Conservation (phyloP, 2,329 filamentous ascomycete genomes). For the Iodosphaeria phyllophila region DNA sequence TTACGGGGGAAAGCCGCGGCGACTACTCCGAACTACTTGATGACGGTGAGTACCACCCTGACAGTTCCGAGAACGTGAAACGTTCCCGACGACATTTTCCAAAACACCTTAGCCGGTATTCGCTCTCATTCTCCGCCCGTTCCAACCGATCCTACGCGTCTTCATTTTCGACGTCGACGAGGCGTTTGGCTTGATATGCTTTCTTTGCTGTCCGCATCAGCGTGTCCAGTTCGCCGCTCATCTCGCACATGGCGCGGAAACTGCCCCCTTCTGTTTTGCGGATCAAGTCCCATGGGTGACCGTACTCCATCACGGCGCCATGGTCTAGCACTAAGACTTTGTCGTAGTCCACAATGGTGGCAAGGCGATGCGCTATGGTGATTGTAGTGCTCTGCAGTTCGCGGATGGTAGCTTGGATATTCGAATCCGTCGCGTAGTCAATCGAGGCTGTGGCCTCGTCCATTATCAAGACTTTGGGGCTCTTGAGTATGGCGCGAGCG, state of each 20-base stretch:
- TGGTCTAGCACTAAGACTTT: conserved; percentile 91
- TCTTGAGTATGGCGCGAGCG: conserved; percentile 79
- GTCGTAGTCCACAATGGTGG: conserved; percentile 96
- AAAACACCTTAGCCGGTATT: no score
- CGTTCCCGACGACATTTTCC: no score
- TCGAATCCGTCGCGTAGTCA: conserved; percentile 86
- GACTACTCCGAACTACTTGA: no score
- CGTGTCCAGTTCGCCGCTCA: conserved; percentile 35
- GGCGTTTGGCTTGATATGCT: conserved; percentile 20
- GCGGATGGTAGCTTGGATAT: conserved; percentile 94
- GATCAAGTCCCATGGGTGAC: conserved; percentile 72
- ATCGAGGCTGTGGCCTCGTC: conserved; percentile 97
- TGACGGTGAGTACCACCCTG: no score
- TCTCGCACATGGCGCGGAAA: conserved; percentile 46
- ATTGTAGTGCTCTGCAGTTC: conserved; percentile 86
- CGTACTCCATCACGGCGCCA: conserved; percentile 73
- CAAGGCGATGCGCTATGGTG: conserved; percentile 86
- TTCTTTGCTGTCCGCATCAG: conserved; percentile 36
- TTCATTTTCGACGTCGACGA: conserved; percentile 22
- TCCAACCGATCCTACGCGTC: no score
- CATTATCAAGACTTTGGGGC: conserved; percentile 90
- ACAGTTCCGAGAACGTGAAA: no score
- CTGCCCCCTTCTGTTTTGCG: conserved; percentile 46
- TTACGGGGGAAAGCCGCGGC: no score
- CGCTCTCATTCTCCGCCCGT: no score